A percentile compares a stretch with the other conserved stretches of the same genome.
Conservation (phyloP, 129 eudicot species). For the Arctium lappa region DNA sequence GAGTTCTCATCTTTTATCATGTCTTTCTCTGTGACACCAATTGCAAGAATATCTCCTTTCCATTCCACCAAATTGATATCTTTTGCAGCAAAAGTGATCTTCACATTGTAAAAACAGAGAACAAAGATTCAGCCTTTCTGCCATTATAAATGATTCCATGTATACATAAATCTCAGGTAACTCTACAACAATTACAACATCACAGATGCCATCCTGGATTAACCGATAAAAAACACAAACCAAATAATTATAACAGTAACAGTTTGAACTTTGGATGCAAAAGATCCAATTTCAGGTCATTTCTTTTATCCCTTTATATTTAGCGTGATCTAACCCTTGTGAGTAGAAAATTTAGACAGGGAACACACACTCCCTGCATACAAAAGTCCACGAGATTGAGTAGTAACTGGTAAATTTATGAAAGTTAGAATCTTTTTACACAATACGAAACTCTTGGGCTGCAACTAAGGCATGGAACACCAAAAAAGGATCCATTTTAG, state of each 20-base stretch:
- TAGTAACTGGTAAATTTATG: neutral
- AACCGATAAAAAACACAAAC: neutral
- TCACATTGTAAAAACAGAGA: slow-evolving; percentile 10
- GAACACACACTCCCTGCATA: neutral
- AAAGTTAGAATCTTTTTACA: neutral
- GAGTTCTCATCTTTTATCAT: slow-evolving; percentile 65
- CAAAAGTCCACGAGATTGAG: neutral
- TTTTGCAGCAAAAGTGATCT: slow-evolving; percentile 84
- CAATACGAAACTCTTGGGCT: neutral
- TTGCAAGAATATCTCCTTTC: slow-evolving; percentile 96
- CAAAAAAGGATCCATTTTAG: neutral
- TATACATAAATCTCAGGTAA: neutral
- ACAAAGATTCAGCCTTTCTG: slow-evolving; percentile 18
- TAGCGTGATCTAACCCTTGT: neutral
- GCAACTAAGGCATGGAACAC: neutral
- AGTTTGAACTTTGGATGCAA: neutral
- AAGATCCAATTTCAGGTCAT: neutral
- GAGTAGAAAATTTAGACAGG: neutral
- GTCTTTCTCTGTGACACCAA: slow-evolving; percentile 89
- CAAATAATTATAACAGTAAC: neutral
- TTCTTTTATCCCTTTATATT: neutral
- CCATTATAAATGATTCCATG: neutral
- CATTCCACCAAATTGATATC: slow-evolving; percentile 79
- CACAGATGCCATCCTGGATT: neutral
- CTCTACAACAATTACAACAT: neutral